Evolutionary conservation across 768 basidiomycete species (phyloP).

Genomic region (Pleurotus ostreatus): DNA sequence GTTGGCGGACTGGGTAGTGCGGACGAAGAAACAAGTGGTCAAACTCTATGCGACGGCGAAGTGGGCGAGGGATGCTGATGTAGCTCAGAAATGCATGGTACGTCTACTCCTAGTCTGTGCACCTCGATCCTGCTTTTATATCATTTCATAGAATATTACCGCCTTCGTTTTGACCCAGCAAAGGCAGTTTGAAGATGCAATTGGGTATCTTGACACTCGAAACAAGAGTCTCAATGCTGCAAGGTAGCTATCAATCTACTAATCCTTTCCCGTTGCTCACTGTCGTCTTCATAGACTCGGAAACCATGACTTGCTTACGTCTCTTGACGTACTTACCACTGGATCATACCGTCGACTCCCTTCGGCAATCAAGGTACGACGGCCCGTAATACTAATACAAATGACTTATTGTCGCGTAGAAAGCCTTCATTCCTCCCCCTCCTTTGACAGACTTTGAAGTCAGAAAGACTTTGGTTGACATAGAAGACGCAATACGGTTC

Average conservation of each 20-base stretch:
- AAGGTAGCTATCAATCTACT: constrained; percentile 42
- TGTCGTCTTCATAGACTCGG: constrained; percentile 52
- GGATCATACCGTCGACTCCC: constrained; percentile 87
- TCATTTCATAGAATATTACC: constrained; percentile 64
- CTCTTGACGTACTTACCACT: constrained; percentile 81
- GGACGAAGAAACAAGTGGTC: constrained; percentile 84
- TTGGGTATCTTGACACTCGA: constrained; percentile 57
- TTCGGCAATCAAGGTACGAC: constrained; percentile 65
- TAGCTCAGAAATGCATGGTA: constrained; percentile 87
- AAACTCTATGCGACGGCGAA: constrained; percentile 84
- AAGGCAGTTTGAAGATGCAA: constrained; percentile 71
- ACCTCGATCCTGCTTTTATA: not conserved
- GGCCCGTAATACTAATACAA: constrained; percentile 9
- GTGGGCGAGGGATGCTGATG: constrained; percentile 82
- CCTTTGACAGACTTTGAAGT: constrained; percentile 69
- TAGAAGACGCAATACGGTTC: constrained; percentile 77
- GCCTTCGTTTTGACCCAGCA: constrained; percentile 86
- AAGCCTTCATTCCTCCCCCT: constrained; percentile 60
- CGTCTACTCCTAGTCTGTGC: not conserved
- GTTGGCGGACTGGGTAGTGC: constrained; percentile 87
- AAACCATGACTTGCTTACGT: constrained; percentile 91
- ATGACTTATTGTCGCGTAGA: constrained; percentile 34
- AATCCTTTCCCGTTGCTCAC: constrained; percentile 1
- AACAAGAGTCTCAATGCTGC: constrained; percentile 73
- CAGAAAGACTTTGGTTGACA: constrained; percentile 56